Evolutionary conservation across 2,329 filamentous ascomycete genomes (phyloP), one percentile per base, ranked within the genome.

Genomic region (Pseudopithomyces maydicus): DNA sequence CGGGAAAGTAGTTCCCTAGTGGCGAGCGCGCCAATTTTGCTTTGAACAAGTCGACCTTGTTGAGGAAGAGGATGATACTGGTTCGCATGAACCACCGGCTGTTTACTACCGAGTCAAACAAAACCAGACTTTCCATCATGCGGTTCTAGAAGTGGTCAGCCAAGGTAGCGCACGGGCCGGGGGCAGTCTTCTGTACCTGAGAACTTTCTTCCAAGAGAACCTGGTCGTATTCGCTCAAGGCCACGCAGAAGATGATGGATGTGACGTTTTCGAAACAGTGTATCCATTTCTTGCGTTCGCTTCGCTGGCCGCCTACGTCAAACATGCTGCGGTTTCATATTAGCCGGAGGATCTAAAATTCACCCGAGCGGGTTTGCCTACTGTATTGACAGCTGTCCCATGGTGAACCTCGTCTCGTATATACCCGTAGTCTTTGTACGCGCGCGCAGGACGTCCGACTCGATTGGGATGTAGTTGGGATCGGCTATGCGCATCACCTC

Each of bases 231-330:
- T 99, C 95, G 80, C 93, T 98, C 67, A 99, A 81, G 15, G 95
- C 95, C 60, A 99, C 95, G 73, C 95, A 99, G 79, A 99, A 99
- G 67, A 99, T 99, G 77, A 99, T 99, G 3, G 95, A 98, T 42
- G 95, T 99, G 70, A 99, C 95, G 70, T 98, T 98, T 78, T 99
- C 95, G 77, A 99, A 99, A 81, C 95, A 99, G 80, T 99, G 95
- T 74, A 99, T 99, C 95, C 95, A 99, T 81, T 99, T 99, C 83
- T 99, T 99, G 61, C 95, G 87, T 79, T 99, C 95, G 77, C 94
- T 98, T 74, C 95, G 84, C 79, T 99, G 95, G 22, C 95, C 95
- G 61, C 95, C 95, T 4, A 99, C 95, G 76, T 99, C 95, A 74
- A 99, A 99, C 95, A 99, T 99, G 81, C 94, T 98, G 73, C 55